phyloP scores from a whole-genome alignment of 257 asterid species.

The Rhazya stricta region DNA sequence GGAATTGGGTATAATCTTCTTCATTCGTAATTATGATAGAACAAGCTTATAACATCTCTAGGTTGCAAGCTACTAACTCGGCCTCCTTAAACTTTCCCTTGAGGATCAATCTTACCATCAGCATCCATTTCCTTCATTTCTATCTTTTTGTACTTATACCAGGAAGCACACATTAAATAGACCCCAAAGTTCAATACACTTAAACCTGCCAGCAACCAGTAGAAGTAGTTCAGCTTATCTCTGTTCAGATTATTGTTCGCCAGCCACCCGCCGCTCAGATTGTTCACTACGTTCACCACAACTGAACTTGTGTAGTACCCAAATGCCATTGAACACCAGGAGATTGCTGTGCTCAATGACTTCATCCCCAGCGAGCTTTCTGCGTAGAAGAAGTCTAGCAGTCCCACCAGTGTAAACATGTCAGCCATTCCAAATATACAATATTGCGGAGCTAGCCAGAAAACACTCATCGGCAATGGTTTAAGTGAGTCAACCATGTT shows the following conservation, averaged over 20 bases:
- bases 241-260: constrained; percentile 51
- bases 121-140: constrained; percentile 25
- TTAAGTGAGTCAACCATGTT: constrained; percentile 42
- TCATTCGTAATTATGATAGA: background rate
- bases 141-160: constrained; percentile 64
- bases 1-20: background rate
- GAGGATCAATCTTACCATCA: constrained; percentile 11
- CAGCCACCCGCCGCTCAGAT: constrained; percentile 65
- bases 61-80: background rate
- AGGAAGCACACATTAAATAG: constrained; percentile 53
- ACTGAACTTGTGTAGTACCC: constrained; percentile 64
- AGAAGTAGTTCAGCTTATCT: constrained; percentile 61
- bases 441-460: constrained; percentile 63
- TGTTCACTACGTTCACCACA: constrained; percentile 57
- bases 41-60: background rate
- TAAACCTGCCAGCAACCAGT: constrained; percentile 48
- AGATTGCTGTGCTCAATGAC: constrained; percentile 56
- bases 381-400: constrained; percentile 62
- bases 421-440: constrained; percentile 64
- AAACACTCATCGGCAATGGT: constrained; percentile 58
- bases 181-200: constrained; percentile 51
- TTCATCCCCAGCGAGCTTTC: constrained; percentile 70
- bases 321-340: constrained; percentile 66
- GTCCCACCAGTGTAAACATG: constrained; percentile 63
- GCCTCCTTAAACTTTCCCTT: constrained; percentile 11